phyloP scores from a whole-genome alignment of 495 filamentous ascomycete genomes.

The Barbatosphaeria neglecta region DNA sequence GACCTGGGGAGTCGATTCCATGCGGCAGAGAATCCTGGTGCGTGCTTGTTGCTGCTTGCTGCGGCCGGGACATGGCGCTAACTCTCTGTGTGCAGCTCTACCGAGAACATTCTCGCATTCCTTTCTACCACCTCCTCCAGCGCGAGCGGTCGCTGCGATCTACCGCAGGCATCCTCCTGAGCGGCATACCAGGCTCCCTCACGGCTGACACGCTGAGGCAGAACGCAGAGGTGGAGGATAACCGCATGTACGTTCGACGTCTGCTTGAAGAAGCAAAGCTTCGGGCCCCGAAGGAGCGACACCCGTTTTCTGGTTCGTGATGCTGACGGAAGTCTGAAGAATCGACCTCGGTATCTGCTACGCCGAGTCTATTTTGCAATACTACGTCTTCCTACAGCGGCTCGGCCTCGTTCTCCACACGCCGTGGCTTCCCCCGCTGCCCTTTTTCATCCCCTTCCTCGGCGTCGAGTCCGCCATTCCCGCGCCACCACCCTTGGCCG shows the following conservation, averaged over 20 bases:
- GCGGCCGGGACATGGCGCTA: neutral
- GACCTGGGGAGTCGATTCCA: conserved; percentile 41
- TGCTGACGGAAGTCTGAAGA: conserved; percentile 8
- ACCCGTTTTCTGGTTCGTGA: no score
- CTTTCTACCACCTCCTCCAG: conserved; percentile 23
- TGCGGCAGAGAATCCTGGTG: conserved; percentile 40
- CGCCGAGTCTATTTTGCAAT: conserved; percentile 30
- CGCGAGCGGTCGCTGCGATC: conserved; percentile 18
- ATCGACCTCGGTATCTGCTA: conserved; percentile 18
- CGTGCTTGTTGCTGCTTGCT: neutral
- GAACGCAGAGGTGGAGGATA: neutral
- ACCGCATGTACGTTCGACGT: neutral
- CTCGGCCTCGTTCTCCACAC: conserved; percentile 28
- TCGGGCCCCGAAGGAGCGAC: no score
- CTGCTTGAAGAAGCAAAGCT: no score
- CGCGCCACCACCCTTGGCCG: conserved; percentile 19
- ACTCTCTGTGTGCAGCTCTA: conserved; percentile 28
- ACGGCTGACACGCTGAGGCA: conserved; percentile 9
- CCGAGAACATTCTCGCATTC: conserved; percentile 27
- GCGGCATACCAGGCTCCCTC: conserved; percentile 21
- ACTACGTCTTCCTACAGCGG: conserved; percentile 38
- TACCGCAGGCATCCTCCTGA: conserved; percentile 9
- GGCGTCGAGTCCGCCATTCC: conserved; percentile 32
- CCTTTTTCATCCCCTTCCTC: conserved; percentile 39
- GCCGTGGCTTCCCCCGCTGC: conserved; percentile 24